Conservation (phyloP, 129 eudicot species). For the Tagetes erecta region DNA sequence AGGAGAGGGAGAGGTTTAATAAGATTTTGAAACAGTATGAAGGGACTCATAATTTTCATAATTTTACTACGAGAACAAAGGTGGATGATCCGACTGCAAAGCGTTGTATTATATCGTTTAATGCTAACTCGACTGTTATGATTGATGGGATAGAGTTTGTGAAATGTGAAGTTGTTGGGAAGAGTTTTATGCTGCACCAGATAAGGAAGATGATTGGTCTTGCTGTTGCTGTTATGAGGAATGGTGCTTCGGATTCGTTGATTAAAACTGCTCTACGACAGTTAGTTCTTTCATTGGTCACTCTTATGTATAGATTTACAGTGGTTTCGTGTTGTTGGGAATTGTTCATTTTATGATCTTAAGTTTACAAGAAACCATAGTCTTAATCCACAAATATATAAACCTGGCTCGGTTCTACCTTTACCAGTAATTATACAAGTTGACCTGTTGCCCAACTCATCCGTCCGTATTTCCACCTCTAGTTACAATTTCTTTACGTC, state of each 20-base stretch:
- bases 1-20: constrained; percentile 74
- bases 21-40: constrained; percentile 64
- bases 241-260: constrained; percentile 70
- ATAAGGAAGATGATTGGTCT: constrained; percentile 90
- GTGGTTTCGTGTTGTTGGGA: neutral
- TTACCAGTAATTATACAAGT: too few species aligned
- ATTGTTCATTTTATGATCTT: neutral
- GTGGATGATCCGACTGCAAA: constrained; percentile 84
- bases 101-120: constrained; percentile 63
- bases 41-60: constrained; percentile 94
- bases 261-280: constrained; percentile 57
- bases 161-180: constrained; percentile 90
- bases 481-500: too few species aligned
- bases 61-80: constrained; percentile 81
- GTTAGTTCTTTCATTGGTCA: constrained; percentile 42
- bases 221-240: constrained; percentile 88
- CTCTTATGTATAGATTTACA: neutral
- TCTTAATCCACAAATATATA: neutral
- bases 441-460: too few species aligned
- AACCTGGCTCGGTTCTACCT: neutral
- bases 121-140: constrained; percentile 53
- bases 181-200: constrained; percentile 98
- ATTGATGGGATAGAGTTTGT: constrained; percentile 85
- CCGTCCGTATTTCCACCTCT: too few species aligned
- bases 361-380: neutral